Percentiles rank a stretch among this genome's conserved stretches.
These are phyloP conservation scores for Torulaspora maleeae DNA, from an alignment of 805 yeast genomes.

Conservation along the genomic window DNA sequence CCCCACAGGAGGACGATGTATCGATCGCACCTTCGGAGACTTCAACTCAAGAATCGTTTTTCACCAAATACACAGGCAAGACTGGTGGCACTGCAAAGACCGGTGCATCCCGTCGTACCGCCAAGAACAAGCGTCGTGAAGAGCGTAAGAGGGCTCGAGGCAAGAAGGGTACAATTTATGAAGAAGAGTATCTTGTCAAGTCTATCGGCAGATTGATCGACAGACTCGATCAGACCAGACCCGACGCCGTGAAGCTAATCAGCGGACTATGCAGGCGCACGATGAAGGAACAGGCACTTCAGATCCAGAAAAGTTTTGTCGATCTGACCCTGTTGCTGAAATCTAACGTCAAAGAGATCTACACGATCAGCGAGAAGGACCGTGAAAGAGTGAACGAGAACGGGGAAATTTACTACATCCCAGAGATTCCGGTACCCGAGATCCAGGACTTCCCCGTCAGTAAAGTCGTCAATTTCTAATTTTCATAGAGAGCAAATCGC, in stretches of 20 bases:
- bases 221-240: slow-evolving; percentile 65
- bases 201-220: slow-evolving; percentile 87
- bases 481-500: background rate
- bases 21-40: slow-evolving; percentile 93
- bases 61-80: slow-evolving; percentile 94
- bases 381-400: slow-evolving; percentile 85
- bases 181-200: slow-evolving; percentile 87
- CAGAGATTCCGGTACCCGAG: slow-evolving; percentile 68
- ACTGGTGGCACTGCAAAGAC: slow-evolving; percentile 95
- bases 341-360: slow-evolving; percentile 69
- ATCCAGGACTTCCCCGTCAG: slow-evolving; percentile 59
- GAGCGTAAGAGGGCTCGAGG: slow-evolving; percentile 96
- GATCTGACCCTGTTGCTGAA: slow-evolving; percentile 53
- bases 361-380: slow-evolving; percentile 74
- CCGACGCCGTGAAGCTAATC: slow-evolving; percentile 68
- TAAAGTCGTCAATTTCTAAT: slow-evolving; percentile 54
- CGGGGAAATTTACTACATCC: slow-evolving; percentile 74
- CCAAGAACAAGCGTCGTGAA: slow-evolving; percentile 89
- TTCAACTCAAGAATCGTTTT: slow-evolving; percentile 86
- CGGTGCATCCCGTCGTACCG: slow-evolving; percentile 88
- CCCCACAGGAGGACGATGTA: slow-evolving; percentile 85
- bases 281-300: slow-evolving; percentile 74
- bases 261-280: slow-evolving; percentile 71
- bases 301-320: slow-evolving; percentile 63
- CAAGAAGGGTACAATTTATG: slow-evolving; percentile 95